phyloP scores from a whole-genome alignment of 202 grass and related monocot genomes.

The Schoenoplectus tabernaemontani region DNA sequence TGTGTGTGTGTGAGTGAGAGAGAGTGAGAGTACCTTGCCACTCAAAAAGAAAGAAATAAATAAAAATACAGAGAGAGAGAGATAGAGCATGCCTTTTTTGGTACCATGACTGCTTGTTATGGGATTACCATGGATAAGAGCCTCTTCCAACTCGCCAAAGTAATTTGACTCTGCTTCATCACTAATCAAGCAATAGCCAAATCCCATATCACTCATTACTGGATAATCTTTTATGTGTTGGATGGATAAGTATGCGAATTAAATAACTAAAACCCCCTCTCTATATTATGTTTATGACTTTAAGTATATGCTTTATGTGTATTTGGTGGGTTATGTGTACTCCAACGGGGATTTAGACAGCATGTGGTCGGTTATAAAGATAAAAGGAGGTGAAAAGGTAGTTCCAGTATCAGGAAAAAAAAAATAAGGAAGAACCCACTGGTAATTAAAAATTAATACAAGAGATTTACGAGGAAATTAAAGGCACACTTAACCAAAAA shows the following conservation, averaged over 20 bases:
- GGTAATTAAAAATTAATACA: slow-evolving; percentile 48
- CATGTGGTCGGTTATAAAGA: slow-evolving; percentile 64
- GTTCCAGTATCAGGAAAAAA: slow-evolving; percentile 1
- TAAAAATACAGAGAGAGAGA: neutral
- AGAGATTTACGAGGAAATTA: slow-evolving; percentile 21
- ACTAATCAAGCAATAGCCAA: slow-evolving; percentile 58
- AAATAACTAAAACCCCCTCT: slow-evolving; percentile 21
- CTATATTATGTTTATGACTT: slow-evolving; percentile 4
- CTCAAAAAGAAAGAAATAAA: neutral
- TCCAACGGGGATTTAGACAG: slow-evolving; percentile 52
- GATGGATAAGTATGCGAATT: slow-evolving; percentile 55
- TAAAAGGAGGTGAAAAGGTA: slow-evolving; percentile 39
- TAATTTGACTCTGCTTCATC: slow-evolving; percentile 67
- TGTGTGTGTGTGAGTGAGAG: slow-evolving; percentile 18
- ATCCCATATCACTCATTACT: slow-evolving; percentile 26
- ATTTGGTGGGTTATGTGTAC: slow-evolving; percentile 67
- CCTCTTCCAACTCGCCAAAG: slow-evolving; percentile 89
- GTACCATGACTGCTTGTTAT: slow-evolving; percentile 45
- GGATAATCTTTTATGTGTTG: slow-evolving; percentile 30
- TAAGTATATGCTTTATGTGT: slow-evolving; percentile 14
- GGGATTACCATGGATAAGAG: slow-evolving; percentile 62
- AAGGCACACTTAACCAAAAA: slow-evolving; percentile 20
- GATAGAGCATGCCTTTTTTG: slow-evolving; percentile 39
- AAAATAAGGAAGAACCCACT: slow-evolving; percentile 54
- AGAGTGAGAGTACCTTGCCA: neutral